phyloP scores from a whole-genome alignment of 2,329 filamentous ascomycete species.

The Scytalidium sp. region DNA sequence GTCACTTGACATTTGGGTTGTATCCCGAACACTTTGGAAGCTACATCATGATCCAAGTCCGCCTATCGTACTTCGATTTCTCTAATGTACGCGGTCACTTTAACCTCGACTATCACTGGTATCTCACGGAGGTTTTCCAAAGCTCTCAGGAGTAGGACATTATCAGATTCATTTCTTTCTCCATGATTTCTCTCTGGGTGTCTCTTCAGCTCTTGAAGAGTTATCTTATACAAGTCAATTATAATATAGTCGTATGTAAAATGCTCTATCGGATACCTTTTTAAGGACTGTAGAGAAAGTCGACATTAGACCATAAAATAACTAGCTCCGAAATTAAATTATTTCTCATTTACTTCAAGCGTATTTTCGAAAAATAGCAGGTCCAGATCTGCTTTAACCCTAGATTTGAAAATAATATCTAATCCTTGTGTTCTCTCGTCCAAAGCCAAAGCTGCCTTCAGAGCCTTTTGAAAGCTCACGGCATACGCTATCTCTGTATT shows the following conservation, averaged over 20 bases:
- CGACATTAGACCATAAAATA: constrained; percentile 5
- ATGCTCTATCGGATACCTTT: not conserved
- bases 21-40: constrained; percentile 1
- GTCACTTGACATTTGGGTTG: constrained; percentile 8
- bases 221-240: constrained; percentile 1
- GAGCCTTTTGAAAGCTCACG: constrained; percentile 8
- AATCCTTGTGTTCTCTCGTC: constrained; percentile 11
- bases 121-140: constrained; percentile 12
- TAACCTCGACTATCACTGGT: constrained; percentile 5
- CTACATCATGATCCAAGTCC: constrained; percentile 1
- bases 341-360: constrained; percentile 23
- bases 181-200: not conserved
- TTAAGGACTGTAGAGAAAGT: constrained; percentile 1
- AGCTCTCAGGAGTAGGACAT: not conserved
- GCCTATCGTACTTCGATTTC: constrained; percentile 5
- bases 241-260: constrained; percentile 14
- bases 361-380: constrained; percentile 6
- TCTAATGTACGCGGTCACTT: not conserved
- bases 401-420: constrained; percentile 16
- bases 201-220: constrained; percentile 1
- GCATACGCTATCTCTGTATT: constrained; percentile 12
- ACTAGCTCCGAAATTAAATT: constrained; percentile 15
- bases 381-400: constrained; percentile 12
- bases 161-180: not conserved
- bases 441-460: constrained; percentile 17